Conservation (phyloP, 1,139 yeast species). For the Kodamaea ohmeri region DNA sequence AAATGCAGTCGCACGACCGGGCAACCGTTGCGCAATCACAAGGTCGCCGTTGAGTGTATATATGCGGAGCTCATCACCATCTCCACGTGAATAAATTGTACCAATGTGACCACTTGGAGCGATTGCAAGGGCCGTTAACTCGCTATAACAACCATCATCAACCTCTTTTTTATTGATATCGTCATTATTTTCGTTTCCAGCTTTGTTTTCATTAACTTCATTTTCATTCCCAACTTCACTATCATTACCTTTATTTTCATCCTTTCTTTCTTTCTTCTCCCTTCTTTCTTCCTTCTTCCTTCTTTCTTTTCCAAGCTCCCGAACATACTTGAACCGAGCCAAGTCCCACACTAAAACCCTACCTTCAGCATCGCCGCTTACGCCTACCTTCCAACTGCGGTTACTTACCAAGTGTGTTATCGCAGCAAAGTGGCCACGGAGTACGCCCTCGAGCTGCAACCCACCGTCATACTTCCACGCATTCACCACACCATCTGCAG, state of each 20-base stretch:
- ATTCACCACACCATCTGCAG: conserved; percentile 53
- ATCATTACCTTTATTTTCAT: not conserved
- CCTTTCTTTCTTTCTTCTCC: not conserved
- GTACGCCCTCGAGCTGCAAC: conserved; percentile 43
- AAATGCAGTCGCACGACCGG: conserved; percentile 18
- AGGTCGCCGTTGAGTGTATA: conserved; percentile 56
- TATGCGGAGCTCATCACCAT: conserved; percentile 27
- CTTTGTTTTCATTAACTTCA: not conserved
- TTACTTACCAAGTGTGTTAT: conserved; percentile 45
- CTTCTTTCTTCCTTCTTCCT: no score
- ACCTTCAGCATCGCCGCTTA: conserved; percentile 53
- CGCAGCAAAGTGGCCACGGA: conserved; percentile 53
- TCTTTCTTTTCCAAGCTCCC: conserved; percentile 33
- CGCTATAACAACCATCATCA: no score
- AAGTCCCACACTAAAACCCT: conserved; percentile 58
- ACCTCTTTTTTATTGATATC: not conserved
- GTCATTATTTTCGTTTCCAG: not conserved
- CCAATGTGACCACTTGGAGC: conserved; percentile 47
- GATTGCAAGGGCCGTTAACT: not conserved
- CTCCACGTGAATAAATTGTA: conserved; percentile 23
- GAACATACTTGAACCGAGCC: conserved; percentile 46
- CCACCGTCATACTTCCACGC: conserved; percentile 45
- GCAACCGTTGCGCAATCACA: conserved; percentile 24
- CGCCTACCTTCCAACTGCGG: conserved; percentile 49
- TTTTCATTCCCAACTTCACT: not conserved